phyloP scores from a whole-genome alignment of 2,329 filamentous ascomycete genomes.

The Beauveria scarabaeidicola region DNA sequence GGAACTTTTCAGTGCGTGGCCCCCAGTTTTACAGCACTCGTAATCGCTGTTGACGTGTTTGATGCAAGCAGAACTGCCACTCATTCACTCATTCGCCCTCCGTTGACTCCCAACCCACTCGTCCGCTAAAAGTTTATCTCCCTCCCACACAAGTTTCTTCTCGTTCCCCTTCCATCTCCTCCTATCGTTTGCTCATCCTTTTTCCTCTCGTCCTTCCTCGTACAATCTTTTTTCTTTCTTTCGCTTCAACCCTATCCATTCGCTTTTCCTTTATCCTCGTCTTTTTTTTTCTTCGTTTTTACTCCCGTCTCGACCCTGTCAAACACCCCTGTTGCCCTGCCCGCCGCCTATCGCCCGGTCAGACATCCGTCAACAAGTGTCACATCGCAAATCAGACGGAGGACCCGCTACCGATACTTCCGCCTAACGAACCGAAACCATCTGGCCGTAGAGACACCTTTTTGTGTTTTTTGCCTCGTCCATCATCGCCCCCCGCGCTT shows the following conservation, averaged over 20 bases:
- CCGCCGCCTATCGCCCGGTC: background rate
- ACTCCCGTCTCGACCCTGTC: background rate
- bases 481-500: slow-evolving; percentile 3
- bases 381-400: background rate
- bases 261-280: background rate
- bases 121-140: background rate
- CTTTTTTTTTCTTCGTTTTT: background rate
- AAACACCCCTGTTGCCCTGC: background rate
- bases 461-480: background rate
- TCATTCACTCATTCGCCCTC: no score
- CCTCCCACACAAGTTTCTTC: background rate
- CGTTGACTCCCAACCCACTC: background rate
- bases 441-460: background rate
- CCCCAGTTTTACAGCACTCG: background rate
- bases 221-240: background rate
- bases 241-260: slow-evolving; percentile 3
- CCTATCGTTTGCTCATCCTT: background rate
- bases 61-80: background rate
- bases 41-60: background rate
- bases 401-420: slow-evolving; percentile 8
- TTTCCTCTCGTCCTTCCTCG: background rate
- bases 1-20: background rate
- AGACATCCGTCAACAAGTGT: background rate
- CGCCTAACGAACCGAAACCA: background rate
- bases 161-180: background rate